These are phyloP conservation scores for Urochloa ruziziensis DNA, from an alignment of 176 grass and related monocot genomes.

Conservation along the genomic window DNA sequence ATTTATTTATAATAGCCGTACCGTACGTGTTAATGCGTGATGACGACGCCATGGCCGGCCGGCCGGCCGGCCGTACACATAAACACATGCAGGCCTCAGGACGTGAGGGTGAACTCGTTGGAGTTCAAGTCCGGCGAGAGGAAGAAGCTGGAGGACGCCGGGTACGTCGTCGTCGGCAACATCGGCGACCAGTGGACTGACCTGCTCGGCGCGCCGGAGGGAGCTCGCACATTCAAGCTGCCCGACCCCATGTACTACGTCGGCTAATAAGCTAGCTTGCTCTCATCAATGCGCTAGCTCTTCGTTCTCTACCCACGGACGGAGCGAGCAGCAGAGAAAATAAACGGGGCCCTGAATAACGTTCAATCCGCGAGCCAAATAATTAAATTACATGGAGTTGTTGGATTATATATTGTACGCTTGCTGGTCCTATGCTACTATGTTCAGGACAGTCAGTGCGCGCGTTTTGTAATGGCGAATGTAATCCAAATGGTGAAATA, in stretches of 20 bases:
- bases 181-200: constrained; percentile 71
- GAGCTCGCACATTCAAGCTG: constrained; percentile 46
- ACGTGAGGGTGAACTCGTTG: not conserved
- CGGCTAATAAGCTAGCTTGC: not conserved
- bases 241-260: constrained; percentile 57
- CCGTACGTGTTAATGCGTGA: no score
- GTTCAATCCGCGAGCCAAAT: not conserved
- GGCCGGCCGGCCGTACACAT: no score
- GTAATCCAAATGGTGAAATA: not conserved
- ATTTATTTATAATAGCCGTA: no score
- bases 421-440: not conserved
- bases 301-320: not conserved
- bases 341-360: not conserved
- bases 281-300: no score
- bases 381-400: not conserved
- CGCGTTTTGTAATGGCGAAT: no score
- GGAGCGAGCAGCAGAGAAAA: not conserved
- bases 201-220: constrained; percentile 30
- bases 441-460: no score
- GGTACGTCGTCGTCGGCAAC: constrained; percentile 39
- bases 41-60: no score
- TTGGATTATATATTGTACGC: not conserved
- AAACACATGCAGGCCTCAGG: not conserved
- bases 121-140: constrained; percentile 41
- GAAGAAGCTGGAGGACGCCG: constrained; percentile 31